Evolutionary conservation across 164 flowering plant genomes (phyloP), one percentile per base, ranked within the genome.

Genomic region (Aristolochia fimbriata): DNA sequence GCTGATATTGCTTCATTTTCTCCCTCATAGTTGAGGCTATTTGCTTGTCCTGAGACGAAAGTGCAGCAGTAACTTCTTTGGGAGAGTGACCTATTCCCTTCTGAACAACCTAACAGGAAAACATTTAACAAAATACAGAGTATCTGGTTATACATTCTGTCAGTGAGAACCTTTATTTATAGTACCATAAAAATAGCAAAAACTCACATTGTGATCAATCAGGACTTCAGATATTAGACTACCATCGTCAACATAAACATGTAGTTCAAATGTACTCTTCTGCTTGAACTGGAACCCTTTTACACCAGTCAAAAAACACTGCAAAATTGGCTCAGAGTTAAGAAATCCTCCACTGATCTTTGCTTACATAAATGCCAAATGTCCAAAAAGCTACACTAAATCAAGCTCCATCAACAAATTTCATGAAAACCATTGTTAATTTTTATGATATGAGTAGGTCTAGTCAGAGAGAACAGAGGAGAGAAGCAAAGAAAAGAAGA

Each of bases 271-370:
- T 17, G 62, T 75, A 31, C 76, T 56, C 75, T 82, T 73, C 30
- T 70, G 60, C 73, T 78, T 86, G 63, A 73, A 90, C 33, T 74
- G 83, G 75, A 93, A 93, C 20, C 76, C 74, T 74, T 88, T 90
- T 3, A 90, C 91, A 61, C 91, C 97, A 46, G 96, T 88, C 82
- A 88, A 30, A 62, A 88, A 77, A 64, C 99, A 90, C 99, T 93
- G 59, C 80, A 80, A 64, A 73, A 47, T 47, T 37, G 59, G 20
- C 22, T 16, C 10, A 33, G 49, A 58, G 20, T 58, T 43, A 8
- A 37, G 4, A 37, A 37, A 37, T 37, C 8, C 43, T 37, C 43
- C 43, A 37, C 43, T 7, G 8, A 37, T 37, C 11, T 37, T 37
- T 37, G 43, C 43, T 37, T 37, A 37, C 12, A 37, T 37, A 37